These are phyloP conservation scores for Bipolaris gigantea DNA, from an alignment of 2,329 filamentous ascomycete species.

Conservation along the genomic window DNA sequence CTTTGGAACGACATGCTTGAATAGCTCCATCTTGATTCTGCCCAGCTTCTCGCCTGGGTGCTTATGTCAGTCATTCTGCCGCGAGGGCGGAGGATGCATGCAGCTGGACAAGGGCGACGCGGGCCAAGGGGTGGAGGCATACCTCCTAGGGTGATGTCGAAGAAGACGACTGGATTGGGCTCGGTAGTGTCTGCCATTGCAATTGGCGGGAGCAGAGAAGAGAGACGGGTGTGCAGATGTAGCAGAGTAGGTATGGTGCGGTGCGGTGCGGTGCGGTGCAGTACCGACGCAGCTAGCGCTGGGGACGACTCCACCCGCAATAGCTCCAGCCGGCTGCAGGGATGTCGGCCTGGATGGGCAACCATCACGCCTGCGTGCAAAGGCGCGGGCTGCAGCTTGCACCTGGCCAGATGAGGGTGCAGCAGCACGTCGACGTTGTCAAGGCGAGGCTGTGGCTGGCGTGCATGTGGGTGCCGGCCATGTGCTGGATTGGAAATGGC, in stretches of 20 bases:
- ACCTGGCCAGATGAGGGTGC: no score
- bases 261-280: neutral
- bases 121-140: constrained; percentile 32
- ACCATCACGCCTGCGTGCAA: neutral
- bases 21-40: constrained; percentile 63
- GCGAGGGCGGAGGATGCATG: constrained; percentile 2
- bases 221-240: neutral
- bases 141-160: constrained; percentile 80
- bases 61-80: constrained; percentile 25
- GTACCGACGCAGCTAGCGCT: neutral
- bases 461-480: constrained; percentile 4
- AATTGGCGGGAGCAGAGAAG: constrained; percentile 4
- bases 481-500: neutral
- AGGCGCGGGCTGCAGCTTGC: no score
- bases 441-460: neutral
- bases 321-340: neutral
- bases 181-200: constrained; percentile 42
- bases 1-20: constrained; percentile 77
- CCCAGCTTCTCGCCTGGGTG: constrained; percentile 41
- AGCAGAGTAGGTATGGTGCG: no score
- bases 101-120: constrained; percentile 14
- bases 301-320: neutral
- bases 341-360: neutral
- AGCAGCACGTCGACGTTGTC: neutral
- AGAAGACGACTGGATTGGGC: constrained; percentile 64